Base-by-base conservation (phyloP, 495 filamentous ascomycete species). In the Tetracladium setigerum region DNA sequence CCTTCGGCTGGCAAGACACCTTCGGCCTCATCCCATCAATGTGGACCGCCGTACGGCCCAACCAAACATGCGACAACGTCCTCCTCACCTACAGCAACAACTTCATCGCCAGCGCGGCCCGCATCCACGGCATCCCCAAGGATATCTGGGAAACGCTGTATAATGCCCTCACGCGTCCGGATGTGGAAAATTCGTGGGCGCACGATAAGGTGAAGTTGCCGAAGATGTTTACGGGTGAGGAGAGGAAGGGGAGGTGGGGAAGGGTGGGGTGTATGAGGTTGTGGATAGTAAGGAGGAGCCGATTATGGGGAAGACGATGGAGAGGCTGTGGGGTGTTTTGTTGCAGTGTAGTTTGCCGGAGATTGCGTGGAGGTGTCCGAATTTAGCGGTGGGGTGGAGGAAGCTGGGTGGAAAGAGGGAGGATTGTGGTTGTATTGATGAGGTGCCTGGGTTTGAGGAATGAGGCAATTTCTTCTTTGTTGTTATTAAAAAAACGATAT, bases 261-360 rank as follows among this genome's bases (percentile, higher is more conserved):
- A 33, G 4, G 53, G 53, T 5, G 42, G 39, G 10, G 27, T 56
- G 1, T 56, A 49, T 44, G 54, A 34, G 15, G 14, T 16, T 18
- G 2, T 18, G 13, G 54, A 56, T 46, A 42, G 19, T 16, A 47
- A 64, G 38, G 54, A 62, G 50, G 54, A 51, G 12, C 68, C 70
- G 2, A 60, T 48, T 30, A 61, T 72, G 31, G 70, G 68, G 9
- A 62, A 62, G 44, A 64, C 65, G 33, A 37, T 73, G 30, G 70
- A 73, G 52, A 58, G 69, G 49, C 52, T 66, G 6, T 72, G 69
- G 69, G 64, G 60, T 44, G 49, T 66, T 17, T 22, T 72, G 30
- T 50, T 72, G 45, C 63, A 67, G 49, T 73, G 67, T 46, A 44
- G 43, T 33, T 55, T 62, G 11, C 47, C 49, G 41, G 50, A 59